phyloP scores from a whole-genome alignment of 2,329 filamentous ascomycete genomes.

The Cercospora sp. region DNA sequence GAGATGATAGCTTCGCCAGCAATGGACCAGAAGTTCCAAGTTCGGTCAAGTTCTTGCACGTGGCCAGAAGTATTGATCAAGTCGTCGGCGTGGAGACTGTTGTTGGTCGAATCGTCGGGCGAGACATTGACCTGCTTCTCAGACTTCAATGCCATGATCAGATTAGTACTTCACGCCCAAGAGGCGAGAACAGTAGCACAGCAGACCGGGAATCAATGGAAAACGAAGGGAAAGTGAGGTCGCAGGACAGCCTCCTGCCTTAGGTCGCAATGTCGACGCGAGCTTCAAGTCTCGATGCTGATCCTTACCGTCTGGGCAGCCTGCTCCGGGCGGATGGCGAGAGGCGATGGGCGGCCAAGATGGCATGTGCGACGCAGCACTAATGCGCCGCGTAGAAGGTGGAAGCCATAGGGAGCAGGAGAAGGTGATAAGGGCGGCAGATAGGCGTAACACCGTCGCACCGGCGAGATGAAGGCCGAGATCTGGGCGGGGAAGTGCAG shows the following conservation, averaged over 20 bases:
- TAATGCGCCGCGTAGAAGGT: background rate
- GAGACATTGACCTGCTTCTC: conserved; percentile 1
- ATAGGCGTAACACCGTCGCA: background rate
- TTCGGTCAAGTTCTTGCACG: conserved; percentile 53
- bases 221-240: background rate
- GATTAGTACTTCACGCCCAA: background rate
- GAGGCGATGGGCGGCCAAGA: background rate
- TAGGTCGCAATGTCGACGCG: background rate
- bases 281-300: background rate
- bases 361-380: conserved; percentile 1
- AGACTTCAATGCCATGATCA: background rate
- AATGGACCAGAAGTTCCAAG: conserved; percentile 52
- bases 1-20: conserved; percentile 46
- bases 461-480: conserved; percentile 2
- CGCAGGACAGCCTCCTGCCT: background rate
- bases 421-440: background rate
- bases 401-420: conserved; percentile 1
- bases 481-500: background rate
- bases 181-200: background rate
- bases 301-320: background rate
- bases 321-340: background rate
- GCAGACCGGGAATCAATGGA: background rate
- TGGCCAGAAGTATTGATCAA: conserved; percentile 55
- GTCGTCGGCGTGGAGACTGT: conserved; percentile 23
- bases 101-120: background rate